phyloP scores from a whole-genome alignment of 2,329 filamentous ascomycete genomes.

The Botrytis tulipae region DNA sequence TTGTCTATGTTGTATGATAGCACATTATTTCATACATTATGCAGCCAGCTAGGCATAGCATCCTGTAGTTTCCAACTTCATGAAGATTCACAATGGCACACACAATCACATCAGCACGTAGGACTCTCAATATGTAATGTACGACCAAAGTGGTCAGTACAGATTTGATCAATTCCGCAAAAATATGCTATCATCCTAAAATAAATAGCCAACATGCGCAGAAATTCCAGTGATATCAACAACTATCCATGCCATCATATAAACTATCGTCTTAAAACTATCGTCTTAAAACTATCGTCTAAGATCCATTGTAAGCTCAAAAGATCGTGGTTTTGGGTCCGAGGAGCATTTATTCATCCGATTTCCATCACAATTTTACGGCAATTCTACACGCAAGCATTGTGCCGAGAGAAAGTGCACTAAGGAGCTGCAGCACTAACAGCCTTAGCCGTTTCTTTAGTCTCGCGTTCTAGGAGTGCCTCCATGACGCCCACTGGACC shows the following conservation, averaged over 20 bases:
- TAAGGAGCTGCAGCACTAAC: slow-evolving; percentile 38
- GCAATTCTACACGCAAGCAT: neutral
- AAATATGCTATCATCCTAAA: neutral
- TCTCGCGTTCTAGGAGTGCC: slow-evolving; percentile 57
- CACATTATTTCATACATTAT: neutral
- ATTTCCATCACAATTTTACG: neutral
- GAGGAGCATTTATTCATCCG: slow-evolving; percentile 34
- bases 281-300: neutral
- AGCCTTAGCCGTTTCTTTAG: slow-evolving; percentile 38
- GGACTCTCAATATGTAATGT: neutral
- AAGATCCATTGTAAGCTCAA: slow-evolving; percentile 22
- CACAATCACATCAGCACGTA: neutral
- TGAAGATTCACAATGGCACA: neutral
- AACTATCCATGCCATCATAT: slow-evolving; percentile 6
- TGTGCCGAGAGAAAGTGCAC: neutral
- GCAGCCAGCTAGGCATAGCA: neutral
- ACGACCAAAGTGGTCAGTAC: neutral
- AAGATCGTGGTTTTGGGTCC: slow-evolving; percentile 40
- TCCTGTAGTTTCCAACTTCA: neutral
- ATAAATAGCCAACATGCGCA: slow-evolving; percentile 10
- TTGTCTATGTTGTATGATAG: neutral
- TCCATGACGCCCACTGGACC: slow-evolving; percentile 52
- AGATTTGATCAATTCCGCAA: neutral
- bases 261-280: neutral
- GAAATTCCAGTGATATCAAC: slow-evolving; percentile 22